A percentile compares a stretch with the other conserved stretches of the same genome.
Evolutionary conservation across 495 filamentous ascomycete genomes (phyloP).

Genomic region (Viridothelium virens): DNA sequence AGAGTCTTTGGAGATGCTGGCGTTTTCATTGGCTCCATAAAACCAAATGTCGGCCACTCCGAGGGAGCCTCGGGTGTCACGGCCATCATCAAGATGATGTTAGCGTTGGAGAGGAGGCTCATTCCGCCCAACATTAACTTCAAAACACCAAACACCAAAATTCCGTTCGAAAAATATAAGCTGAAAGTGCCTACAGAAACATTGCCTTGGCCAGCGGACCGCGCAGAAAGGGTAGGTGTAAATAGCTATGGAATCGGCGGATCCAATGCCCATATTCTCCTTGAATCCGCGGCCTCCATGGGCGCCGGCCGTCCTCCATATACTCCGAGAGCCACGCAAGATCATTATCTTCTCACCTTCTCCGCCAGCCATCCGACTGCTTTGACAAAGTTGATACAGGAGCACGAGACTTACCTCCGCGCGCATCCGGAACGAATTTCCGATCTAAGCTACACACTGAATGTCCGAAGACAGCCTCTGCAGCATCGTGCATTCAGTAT

Average conservation of each 20-base stretch:
- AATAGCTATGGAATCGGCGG: slow-evolving; percentile 7
- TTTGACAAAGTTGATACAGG: neutral
- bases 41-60: slow-evolving; percentile 35
- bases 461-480: slow-evolving; percentile 27
- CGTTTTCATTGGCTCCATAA: slow-evolving; percentile 11
- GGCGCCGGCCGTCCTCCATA: neutral
- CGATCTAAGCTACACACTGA: slow-evolving; percentile 31
- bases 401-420: slow-evolving; percentile 20
- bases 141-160: slow-evolving; percentile 38
- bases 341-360: neutral
- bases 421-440: slow-evolving; percentile 14
- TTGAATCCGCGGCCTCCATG: neutral
- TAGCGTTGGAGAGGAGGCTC: slow-evolving; percentile 50
- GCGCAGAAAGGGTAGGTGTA: neutral
- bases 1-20: slow-evolving; percentile 8
- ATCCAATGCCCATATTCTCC: neutral
- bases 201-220: slow-evolving; percentile 1
- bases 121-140: slow-evolving; percentile 43
- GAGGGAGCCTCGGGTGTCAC: slow-evolving; percentile 52
- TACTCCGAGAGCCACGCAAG: neutral
- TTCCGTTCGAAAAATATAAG: slow-evolving; percentile 1
- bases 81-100: slow-evolving; percentile 49
- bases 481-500: slow-evolving; percentile 24
- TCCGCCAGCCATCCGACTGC: neutral
- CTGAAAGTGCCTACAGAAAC: neutral